Conservation (phyloP, 2,329 filamentous ascomycete genomes). For the Rhynchosporium secalis region DNA sequence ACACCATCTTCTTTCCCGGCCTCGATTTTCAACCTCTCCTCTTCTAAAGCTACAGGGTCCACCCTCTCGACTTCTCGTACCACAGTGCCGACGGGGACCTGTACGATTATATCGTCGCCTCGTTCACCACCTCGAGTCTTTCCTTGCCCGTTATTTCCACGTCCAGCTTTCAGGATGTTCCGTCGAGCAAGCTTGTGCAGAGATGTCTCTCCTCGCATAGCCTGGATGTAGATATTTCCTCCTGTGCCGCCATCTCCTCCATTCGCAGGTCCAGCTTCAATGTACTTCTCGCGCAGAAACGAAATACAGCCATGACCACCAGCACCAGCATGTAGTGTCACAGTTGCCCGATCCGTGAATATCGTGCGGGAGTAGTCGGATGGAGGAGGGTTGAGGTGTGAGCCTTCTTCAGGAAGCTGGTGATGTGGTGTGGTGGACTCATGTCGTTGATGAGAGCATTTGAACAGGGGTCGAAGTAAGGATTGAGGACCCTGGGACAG, state of each 20-base stretch:
- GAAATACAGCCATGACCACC: conserved; percentile 94
- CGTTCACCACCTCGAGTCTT: conserved; percentile 72
- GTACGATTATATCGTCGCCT: conserved; percentile 83
- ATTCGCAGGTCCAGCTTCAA: conserved; percentile 86
- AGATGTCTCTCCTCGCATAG: conserved; percentile 85
- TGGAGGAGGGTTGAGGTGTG: conserved; percentile 76
- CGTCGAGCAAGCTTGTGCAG: conserved; percentile 85
- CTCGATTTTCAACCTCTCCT: conserved; percentile 44
- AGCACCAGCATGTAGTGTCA: conserved; percentile 74
- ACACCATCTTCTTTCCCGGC: conserved; percentile 43
- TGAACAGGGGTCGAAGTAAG: conserved; percentile 22
- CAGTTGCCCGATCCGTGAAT: conserved; percentile 82
- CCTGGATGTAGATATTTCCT: conserved; percentile 92
- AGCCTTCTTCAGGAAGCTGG: conserved; percentile 33
- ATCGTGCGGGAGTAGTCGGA: conserved; percentile 80
- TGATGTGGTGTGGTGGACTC: conserved; percentile 25
- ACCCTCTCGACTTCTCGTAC: conserved; percentile 77
- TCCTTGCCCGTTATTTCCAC: conserved; percentile 77
- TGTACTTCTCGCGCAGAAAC: conserved; percentile 87
- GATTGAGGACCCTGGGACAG: conserved; percentile 22
- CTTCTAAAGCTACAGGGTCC: conserved; percentile 74
- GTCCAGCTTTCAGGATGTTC: conserved; percentile 70
- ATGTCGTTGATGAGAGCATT: conserved; percentile 22
- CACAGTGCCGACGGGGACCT: conserved; percentile 90
- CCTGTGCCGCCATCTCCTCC: conserved; percentile 92